Conservation (phyloP, 805 yeast species). For the Ogataea dorogensis region DNA sequence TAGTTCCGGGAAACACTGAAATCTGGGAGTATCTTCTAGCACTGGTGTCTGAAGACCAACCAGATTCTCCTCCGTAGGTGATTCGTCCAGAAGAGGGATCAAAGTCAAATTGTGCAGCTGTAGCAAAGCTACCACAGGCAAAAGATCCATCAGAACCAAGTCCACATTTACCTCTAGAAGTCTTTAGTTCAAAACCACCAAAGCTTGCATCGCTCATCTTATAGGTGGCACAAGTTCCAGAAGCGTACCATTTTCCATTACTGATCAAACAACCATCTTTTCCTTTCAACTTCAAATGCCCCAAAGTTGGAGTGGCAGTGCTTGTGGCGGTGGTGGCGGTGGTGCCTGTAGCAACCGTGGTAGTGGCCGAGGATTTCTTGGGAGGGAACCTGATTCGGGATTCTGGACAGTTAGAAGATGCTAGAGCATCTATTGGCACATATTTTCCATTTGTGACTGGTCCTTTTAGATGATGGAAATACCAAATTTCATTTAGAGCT, state of each 20-base stretch:
- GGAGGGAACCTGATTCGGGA: conserved; percentile 72
- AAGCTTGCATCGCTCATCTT: conserved; percentile 53
- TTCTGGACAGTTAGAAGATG: conserved; percentile 63
- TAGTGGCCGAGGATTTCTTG: conserved; percentile 40
- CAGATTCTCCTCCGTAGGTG: conserved; percentile 58
- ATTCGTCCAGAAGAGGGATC: conserved; percentile 45
- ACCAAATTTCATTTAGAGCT: conserved; percentile 70
- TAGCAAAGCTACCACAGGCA: conserved; percentile 30
- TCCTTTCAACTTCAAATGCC: conserved; percentile 48
- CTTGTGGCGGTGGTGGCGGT: conserved; percentile 36
- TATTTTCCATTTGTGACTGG: conserved; percentile 66
- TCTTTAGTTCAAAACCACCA: conserved; percentile 70
- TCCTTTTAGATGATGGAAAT: conserved; percentile 74
- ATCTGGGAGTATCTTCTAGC: conserved; percentile 49
- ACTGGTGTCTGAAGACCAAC: conserved; percentile 55
- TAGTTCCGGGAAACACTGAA: conserved; percentile 45
- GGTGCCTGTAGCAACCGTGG: conserved; percentile 24
- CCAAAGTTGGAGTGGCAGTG: conserved; percentile 38
- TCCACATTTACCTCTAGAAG: conserved; percentile 77
- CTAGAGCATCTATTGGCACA: conserved; percentile 56
- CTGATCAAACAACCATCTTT: conserved; percentile 77
- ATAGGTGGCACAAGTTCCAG: conserved; percentile 85
- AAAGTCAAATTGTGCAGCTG: conserved; percentile 58
- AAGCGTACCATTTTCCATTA: conserved; percentile 79
- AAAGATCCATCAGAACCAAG: conserved; percentile 34